Conservation (phyloP, 2,329 filamentous ascomycete genomes). For the Herpotrichia juniperi region DNA sequence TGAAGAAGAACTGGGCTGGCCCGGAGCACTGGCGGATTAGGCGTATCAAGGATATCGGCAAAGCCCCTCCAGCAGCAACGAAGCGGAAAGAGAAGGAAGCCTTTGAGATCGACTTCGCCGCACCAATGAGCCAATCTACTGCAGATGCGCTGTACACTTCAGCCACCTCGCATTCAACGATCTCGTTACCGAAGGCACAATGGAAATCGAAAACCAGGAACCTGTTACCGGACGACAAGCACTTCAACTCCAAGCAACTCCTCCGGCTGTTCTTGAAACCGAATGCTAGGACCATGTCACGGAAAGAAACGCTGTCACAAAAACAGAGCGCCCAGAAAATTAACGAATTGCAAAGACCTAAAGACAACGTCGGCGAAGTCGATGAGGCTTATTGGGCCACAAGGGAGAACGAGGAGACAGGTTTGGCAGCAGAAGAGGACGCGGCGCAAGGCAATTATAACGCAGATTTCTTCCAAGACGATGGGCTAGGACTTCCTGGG, state of each 20-base stretch:
- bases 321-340: conserved; percentile 3
- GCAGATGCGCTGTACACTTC: conserved; percentile 82
- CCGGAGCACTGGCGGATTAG: conserved; percentile 99
- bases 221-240: conserved; percentile 94
- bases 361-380: conserved; percentile 74
- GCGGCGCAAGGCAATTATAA: conserved; percentile 81
- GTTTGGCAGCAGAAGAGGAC: conserved; percentile 58
- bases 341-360: conserved; percentile 24
- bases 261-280: conserved; percentile 93
- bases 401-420: conserved; percentile 38
- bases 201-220: conserved; percentile 95
- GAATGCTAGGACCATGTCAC: conserved; percentile 79
- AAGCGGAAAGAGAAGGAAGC: conserved; percentile 93
- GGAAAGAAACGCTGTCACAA: conserved; percentile 51
- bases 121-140: conserved; percentile 72
- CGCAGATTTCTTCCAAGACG: conserved; percentile 96
- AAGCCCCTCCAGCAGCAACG: conserved; percentile 62
- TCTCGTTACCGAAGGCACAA: conserved; percentile 89
- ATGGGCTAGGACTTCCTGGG: conserved; percentile 72
- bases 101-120: conserved; percentile 89
- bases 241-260: conserved; percentile 93
- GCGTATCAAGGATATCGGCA: conserved; percentile 78
- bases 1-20: conserved; percentile 96
- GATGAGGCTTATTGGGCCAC: conserved; percentile 96
- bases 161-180: conserved; percentile 78